Percentiles rank a stretch among this genome's conserved stretches.
These are phyloP conservation scores for Aspergillus fumigatiaffinis DNA, from an alignment of 2,329 filamentous ascomycete genomes.

Conservation along the genomic window DNA sequence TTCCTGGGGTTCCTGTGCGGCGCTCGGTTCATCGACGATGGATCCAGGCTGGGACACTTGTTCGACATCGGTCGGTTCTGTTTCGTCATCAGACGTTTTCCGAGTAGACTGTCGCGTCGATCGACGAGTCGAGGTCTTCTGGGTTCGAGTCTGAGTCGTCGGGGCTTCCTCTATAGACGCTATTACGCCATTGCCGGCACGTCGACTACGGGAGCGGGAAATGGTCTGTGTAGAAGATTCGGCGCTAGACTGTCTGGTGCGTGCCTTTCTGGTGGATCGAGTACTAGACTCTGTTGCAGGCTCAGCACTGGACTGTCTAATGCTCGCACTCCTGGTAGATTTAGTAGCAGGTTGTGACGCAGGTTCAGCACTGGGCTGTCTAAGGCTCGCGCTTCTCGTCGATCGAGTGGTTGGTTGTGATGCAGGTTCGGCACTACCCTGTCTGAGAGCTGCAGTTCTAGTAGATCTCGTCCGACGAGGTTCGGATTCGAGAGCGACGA, in stretches of 20 bases:
- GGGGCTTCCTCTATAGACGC: conserved; percentile 5
- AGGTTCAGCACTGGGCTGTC: conserved; percentile 7
- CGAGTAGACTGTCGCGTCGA: conserved; percentile 13
- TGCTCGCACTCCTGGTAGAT: background rate
- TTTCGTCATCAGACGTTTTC: conserved; percentile 3
- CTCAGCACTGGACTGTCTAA: background rate
- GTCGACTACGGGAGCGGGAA: conserved; percentile 11
- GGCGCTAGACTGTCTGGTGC: background rate
- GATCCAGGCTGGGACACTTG: background rate
- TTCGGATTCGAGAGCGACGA: conserved; percentile 28
- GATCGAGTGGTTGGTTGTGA: background rate
- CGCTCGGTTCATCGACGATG: background rate
- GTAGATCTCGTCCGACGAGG: conserved; percentile 19
- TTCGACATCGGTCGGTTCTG: background rate
- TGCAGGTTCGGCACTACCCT: conserved; percentile 8
- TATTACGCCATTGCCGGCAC: conserved; percentile 12
- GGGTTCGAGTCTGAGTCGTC: conserved; percentile 10
- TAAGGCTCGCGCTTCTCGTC: conserved; percentile 14
- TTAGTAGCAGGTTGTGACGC: conserved; percentile 9
- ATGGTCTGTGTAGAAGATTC: background rate
- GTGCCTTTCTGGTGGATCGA: background rate
- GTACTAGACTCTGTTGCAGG: conserved; percentile 1
- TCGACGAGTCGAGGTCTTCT: conserved; percentile 5
- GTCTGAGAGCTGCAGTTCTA: conserved; percentile 11
- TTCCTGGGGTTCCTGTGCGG: background rate